Base-by-base conservation (phyloP, 805 yeast species). In the Ogataea pignaliae region DNA sequence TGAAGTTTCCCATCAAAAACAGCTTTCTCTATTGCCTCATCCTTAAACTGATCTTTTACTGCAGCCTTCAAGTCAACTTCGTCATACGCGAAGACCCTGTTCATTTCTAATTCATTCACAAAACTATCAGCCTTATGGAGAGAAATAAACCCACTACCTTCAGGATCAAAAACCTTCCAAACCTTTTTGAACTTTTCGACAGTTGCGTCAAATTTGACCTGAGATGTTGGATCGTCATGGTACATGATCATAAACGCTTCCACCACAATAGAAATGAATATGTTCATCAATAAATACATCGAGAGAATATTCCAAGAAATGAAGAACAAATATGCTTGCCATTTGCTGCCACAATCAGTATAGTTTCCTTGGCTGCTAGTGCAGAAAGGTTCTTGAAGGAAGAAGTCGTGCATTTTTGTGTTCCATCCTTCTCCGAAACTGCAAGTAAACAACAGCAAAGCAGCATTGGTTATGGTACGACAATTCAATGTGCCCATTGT, bases 381-480 rank as follows among this genome's bases (percentile, higher is more conserved):
- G 56, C 97, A 88, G 52, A 68, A 81, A 0, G 97, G 97, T 1
- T 65, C 53, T 15, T 67, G 69, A 3, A 88, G 57, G 1, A 81
- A 71, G 55, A 74, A 83, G 59, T 88, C 96, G 35, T 70, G 72
- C 89, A 88, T 81, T 21, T 85, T 73, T 51, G 81, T 75, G 57
- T 88, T 88, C 97, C 97, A 88, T 2, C 91, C 91, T 64, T 88
- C 96, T 5, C 96, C 97, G 60, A 88, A 86, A 65, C 90, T 83
- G 71, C 84, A 79, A 46, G 85, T 73, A 66, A 88, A 88, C 16
- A 88, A 65, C 16, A 88, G 60, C 36, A 88, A 73, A 54, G 89
- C 62, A 0, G 95, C 75, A 53, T 85, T 87, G 1, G 90, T 85
- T 2, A 88, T 86, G 0, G 93, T 82, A 44, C 97, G 67, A 51